Percentiles rank a stretch among this genome's conserved stretches.
Evolutionary conservation across 2,329 filamentous ascomycete genomes (phyloP).

Genomic region (Cylindrodendrum hubeiense): DNA sequence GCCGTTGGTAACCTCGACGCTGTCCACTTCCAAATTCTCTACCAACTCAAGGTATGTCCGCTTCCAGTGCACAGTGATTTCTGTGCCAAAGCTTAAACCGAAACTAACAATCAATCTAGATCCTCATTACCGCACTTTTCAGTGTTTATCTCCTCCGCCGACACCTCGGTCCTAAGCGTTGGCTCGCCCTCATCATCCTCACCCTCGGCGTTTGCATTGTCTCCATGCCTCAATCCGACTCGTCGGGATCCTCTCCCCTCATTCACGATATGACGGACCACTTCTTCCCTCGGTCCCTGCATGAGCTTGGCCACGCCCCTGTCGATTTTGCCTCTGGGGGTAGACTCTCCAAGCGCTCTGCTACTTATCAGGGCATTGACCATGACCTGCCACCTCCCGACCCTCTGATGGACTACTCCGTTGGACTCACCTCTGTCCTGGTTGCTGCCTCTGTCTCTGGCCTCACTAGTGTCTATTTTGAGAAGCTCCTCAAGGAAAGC

Average conservation of each 20-base stretch:
- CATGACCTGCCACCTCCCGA: constrained; percentile 65
- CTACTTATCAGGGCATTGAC: constrained; percentile 90
- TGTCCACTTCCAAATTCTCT: constrained; percentile 92
- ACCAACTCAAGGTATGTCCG: constrained; percentile 83
- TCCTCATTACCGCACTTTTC: constrained; percentile 90
- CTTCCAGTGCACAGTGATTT: not conserved
- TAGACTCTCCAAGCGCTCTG: constrained; percentile 68
- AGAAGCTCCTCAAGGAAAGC: constrained; percentile 93
- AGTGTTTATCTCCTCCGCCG: constrained; percentile 82
- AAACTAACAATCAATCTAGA: constrained; percentile 57
- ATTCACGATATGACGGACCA: constrained; percentile 73
- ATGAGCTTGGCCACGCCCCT: constrained; percentile 75
- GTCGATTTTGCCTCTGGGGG: constrained; percentile 31
- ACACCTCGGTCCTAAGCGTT: constrained; percentile 78
- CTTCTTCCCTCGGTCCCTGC: constrained; percentile 83
- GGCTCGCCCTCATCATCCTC: constrained; percentile 83
- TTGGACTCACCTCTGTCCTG: constrained; percentile 84
- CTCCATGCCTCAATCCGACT: constrained; percentile 76
- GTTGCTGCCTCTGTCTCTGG: constrained; percentile 85
- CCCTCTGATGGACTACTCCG: constrained; percentile 77
- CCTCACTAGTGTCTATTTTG: constrained; percentile 86
- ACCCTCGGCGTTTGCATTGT: constrained; percentile 88
- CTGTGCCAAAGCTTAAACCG: not conserved
- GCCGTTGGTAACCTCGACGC: constrained; percentile 92
- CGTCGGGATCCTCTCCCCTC: constrained; percentile 63